These are phyloP conservation scores for Aureobasidium melanogenum DNA, from an alignment of 2,329 filamentous ascomycete genomes.

Conservation along the genomic window DNA sequence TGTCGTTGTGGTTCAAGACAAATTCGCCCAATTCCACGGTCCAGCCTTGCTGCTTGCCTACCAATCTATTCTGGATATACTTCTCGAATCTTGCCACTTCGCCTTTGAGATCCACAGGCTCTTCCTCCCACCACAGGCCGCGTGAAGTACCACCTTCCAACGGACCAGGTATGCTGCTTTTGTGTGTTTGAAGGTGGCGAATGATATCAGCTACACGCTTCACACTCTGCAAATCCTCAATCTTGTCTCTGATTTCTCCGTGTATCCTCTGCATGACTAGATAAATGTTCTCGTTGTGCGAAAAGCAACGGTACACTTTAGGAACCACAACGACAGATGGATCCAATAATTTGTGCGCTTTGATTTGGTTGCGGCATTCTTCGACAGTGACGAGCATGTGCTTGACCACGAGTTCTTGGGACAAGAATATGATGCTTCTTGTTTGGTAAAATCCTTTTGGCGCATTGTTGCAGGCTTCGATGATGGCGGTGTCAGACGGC, in stretches of 20 bases:
- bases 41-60: slow-evolving; percentile 22
- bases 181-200: not conserved
- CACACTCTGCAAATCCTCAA: not conserved
- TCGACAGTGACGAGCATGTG: not conserved
- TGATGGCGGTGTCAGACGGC: not conserved
- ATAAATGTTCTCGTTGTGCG: not conserved
- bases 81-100: not conserved
- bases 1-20: slow-evolving; percentile 16
- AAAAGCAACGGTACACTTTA: not conserved
- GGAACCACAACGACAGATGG: not conserved
- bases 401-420: not conserved
- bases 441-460: not conserved
- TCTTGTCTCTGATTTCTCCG: not conserved
- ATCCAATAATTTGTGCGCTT: not conserved
- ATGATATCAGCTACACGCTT: not conserved
- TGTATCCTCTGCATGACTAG: not conserved
- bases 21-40: not conserved
- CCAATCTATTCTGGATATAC: not conserved
- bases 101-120: not conserved
- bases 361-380: not conserved
- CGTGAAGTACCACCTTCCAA: not conserved
- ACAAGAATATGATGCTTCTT: not conserved
- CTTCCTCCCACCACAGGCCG: not conserved
- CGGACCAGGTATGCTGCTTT: not conserved
- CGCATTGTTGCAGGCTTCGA: not conserved